phyloP scores from a whole-genome alignment of 1,284 basidiomycete genomes.

The Exsudoporus floridanus region DNA sequence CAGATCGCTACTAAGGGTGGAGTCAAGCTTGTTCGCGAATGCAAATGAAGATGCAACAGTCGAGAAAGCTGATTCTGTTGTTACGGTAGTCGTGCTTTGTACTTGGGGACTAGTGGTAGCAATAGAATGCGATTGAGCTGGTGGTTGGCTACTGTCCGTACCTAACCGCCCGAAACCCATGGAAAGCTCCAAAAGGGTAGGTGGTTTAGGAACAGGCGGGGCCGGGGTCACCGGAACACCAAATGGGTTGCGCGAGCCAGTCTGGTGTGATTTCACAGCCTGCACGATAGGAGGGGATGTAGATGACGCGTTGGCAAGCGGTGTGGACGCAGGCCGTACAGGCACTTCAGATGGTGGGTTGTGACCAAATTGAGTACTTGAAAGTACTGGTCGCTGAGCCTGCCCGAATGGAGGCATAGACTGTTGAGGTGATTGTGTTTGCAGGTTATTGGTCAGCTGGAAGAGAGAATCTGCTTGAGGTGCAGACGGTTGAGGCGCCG shows the following conservation, averaged over 20 bases:
- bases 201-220: slow-evolving; percentile 71
- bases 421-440: slow-evolving; percentile 10
- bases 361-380: slow-evolving; percentile 14
- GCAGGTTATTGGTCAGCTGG: slow-evolving; percentile 11
- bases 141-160: slow-evolving; percentile 25
- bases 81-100: background rate
- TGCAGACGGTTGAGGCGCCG: slow-evolving; percentile 8
- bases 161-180: slow-evolving; percentile 42
- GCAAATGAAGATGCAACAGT: slow-evolving; percentile 71
- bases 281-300: slow-evolving; percentile 47
- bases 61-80: slow-evolving; percentile 52
- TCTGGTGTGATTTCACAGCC: slow-evolving; percentile 84
- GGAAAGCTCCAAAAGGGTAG: slow-evolving; percentile 80
- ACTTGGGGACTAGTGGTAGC: slow-evolving; percentile 1
- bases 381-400: slow-evolving; percentile 5
- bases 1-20: slow-evolving; percentile 1
- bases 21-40: slow-evolving; percentile 39
- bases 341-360: slow-evolving; percentile 37
- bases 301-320: slow-evolving; percentile 44
- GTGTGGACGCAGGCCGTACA: slow-evolving; percentile 67
- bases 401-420: background rate
- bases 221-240: slow-evolving; percentile 70
- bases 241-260: slow-evolving; percentile 95
- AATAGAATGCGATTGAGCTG: slow-evolving; percentile 35
- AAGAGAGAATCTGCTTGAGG: slow-evolving; percentile 13